Conservation (phyloP, 129 eudicot species). For the Tanacetum coccineum region DNA sequence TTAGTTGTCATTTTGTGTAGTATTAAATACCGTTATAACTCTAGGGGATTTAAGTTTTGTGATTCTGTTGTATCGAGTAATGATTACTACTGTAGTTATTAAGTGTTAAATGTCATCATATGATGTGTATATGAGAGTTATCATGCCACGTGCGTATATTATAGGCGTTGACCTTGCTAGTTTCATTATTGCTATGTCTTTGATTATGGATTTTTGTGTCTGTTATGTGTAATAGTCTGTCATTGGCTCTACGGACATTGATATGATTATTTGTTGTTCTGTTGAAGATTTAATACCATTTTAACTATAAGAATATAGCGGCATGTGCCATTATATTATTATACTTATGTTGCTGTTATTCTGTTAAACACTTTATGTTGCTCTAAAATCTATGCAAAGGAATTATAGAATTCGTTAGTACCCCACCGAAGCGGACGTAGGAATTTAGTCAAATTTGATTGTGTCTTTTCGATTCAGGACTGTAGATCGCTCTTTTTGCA, state of each 20-base stretch:
- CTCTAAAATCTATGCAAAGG: too few relatives aligned
- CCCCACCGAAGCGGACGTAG: neutral
- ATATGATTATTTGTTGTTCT: neutral
- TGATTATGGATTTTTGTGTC: conserved; percentile 12
- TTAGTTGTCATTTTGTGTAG: conserved; percentile 6
- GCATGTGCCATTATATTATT: neutral
- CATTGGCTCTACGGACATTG: neutral
- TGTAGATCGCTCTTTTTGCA: neutral
- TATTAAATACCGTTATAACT: neutral
- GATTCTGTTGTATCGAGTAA: neutral
- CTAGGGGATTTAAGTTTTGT: neutral
- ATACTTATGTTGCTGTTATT: too few relatives aligned
- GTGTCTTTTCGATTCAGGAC: neutral
- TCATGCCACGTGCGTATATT: too few relatives aligned
- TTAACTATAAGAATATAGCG: neutral
- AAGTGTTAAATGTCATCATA: neutral
- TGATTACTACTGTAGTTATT: neutral
- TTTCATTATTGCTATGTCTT: neutral
- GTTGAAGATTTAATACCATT: neutral
- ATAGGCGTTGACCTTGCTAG: neutral
- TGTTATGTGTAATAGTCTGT: neutral
- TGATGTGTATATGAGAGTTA: neutral
- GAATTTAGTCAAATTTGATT: conserved; percentile 5
- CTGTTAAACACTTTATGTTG: too few relatives aligned
- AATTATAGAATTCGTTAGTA: too few relatives aligned